Evolutionary conservation across 306 rosid genomes (phyloP).

Genomic region (Senna tora): DNA sequence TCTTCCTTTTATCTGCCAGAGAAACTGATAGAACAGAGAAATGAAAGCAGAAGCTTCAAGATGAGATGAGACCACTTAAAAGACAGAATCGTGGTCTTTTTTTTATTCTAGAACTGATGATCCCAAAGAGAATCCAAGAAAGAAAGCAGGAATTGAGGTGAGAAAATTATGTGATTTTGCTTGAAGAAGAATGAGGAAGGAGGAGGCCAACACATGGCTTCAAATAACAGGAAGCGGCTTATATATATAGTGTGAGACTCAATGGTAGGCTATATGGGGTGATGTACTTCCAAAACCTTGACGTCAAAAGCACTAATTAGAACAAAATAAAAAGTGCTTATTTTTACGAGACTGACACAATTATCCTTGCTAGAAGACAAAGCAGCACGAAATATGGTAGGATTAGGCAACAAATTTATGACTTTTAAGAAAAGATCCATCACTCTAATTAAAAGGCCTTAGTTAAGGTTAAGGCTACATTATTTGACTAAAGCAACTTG

Average conservation of each 20-base stretch:
- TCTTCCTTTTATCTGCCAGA: neutral
- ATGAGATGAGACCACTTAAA: neutral
- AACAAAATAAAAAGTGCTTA: conserved; percentile 32
- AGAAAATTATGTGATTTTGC: neutral
- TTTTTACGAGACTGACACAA: conserved; percentile 39
- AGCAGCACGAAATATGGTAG: conserved; percentile 13
- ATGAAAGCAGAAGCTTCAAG: conserved; percentile 27
- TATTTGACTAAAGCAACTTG: too few species aligned
- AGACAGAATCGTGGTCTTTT: neutral
- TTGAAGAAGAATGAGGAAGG: conserved; percentile 1
- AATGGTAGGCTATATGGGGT: conserved; percentile 5
- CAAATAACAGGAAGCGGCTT: neutral
- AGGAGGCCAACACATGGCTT: conserved; percentile 29
- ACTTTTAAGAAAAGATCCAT: too few species aligned
- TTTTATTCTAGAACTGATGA: conserved; percentile 12
- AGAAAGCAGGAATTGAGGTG: conserved; percentile 15
- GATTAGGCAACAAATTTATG: conserved; percentile 25
- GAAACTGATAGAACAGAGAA: conserved; percentile 10
- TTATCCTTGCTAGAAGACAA: conserved; percentile 19
- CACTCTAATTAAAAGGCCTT: too few species aligned
- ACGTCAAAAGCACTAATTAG: conserved; percentile 37
- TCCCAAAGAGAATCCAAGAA: conserved; percentile 17
- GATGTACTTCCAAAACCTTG: conserved; percentile 12
- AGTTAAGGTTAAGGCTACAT: too few species aligned
- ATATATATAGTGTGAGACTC: conserved; percentile 36